These are phyloP conservation scores for Vicia villosa DNA, from an alignment of 306 rosid species.

Conservation along the genomic window DNA sequence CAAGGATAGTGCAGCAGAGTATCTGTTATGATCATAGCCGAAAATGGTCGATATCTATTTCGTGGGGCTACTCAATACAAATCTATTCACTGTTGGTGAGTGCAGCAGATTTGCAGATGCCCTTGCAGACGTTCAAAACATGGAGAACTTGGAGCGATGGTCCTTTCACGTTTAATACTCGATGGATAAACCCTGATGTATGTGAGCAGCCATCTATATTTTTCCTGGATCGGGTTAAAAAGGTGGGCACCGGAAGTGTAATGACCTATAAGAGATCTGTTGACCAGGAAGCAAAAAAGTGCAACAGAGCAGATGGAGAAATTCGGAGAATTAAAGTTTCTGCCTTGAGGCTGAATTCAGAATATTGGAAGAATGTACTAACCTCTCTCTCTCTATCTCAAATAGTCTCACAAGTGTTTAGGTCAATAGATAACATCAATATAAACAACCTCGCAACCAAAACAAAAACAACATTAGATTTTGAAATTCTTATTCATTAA, in stretches of 20 bases:
- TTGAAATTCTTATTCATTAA: neutral
- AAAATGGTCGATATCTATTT: slow-evolving; percentile 72
- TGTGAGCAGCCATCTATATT: slow-evolving; percentile 61
- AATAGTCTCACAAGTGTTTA: neutral
- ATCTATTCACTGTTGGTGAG: slow-evolving; percentile 56
- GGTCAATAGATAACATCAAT: neutral
- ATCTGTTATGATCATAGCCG: slow-evolving; percentile 63
- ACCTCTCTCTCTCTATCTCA: slow-evolving; percentile 5
- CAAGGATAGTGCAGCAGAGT: slow-evolving; percentile 72
- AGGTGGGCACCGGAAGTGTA: slow-evolving; percentile 53
- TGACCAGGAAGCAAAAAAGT: slow-evolving; percentile 35
- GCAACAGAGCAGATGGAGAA: slow-evolving; percentile 38
- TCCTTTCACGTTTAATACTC: slow-evolving; percentile 85
- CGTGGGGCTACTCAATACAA: slow-evolving; percentile 94
- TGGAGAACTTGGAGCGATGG: slow-evolving; percentile 79
- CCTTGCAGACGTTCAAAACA: slow-evolving; percentile 74
- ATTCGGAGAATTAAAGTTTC: slow-evolving; percentile 57
- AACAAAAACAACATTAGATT: neutral
- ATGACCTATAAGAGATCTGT: slow-evolving; percentile 53
- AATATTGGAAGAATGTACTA: slow-evolving; percentile 65
- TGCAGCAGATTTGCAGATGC: slow-evolving; percentile 59
- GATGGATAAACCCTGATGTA: slow-evolving; percentile 66
- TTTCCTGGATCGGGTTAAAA: slow-evolving; percentile 50
- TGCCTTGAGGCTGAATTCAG: slow-evolving; percentile 64
- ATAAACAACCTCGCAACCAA: neutral